Percentiles rank a stretch among this genome's conserved stretches.
These are phyloP conservation scores for Lactarius quietus DNA, from an alignment of 768 basidiomycete species.

Conservation along the genomic window DNA sequence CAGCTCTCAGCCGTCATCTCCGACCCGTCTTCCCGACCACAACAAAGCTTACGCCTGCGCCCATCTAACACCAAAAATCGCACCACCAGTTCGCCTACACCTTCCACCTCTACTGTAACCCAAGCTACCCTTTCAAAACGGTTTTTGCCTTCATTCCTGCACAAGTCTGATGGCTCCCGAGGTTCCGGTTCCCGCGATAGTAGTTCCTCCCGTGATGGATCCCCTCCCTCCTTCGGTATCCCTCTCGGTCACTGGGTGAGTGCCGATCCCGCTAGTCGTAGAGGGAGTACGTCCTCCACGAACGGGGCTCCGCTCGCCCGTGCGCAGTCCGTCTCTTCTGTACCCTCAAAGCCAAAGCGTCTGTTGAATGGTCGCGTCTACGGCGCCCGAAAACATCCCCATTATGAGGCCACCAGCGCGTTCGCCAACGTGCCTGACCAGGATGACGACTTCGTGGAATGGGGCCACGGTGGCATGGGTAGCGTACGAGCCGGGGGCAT, in stretches of 20 bases:
- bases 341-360: conserved; percentile 29
- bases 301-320: conserved; percentile 4
- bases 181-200: conserved; percentile 52
- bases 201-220: conserved; percentile 45
- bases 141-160: conserved; percentile 24
- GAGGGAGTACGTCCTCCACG: neutral
- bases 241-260: conserved; percentile 19
- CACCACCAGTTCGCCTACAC: conserved; percentile 10
- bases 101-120: conserved; percentile 20
- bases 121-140: conserved; percentile 15
- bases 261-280: conserved; percentile 3
- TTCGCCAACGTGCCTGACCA: conserved; percentile 52
- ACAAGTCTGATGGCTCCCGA: conserved; percentile 45
- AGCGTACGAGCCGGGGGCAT: conserved; percentile 34
- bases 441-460: conserved; percentile 84
- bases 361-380: conserved; percentile 86
- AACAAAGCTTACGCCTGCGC: neutral
- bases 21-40: neutral
- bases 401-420: conserved; percentile 31
- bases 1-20: neutral
- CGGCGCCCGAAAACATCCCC: conserved; percentile 38
- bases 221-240: conserved; percentile 6
- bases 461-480: conserved; percentile 86
- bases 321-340: neutral
- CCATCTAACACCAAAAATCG: conserved; percentile 4